Evolutionary conservation across 129 eudicot species (phyloP), one percentile per base, ranked within the genome.

Genomic region (Centaurea solstitialis): DNA sequence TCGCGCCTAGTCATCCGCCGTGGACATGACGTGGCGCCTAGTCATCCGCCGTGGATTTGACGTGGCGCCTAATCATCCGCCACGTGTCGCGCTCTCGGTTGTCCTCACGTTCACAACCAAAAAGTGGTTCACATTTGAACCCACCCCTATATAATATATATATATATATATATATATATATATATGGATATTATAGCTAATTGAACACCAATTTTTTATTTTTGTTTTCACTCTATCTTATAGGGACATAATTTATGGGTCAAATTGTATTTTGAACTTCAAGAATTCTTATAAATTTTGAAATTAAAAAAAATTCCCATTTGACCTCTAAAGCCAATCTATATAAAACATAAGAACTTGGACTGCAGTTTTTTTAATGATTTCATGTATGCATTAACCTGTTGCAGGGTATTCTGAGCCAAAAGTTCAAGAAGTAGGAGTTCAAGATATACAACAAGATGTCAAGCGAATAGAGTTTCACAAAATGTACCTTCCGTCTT

Each of bases 381-480:
- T 38, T 39, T 80, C 40, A 23, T 40, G 64, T 26, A 10, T 64
- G 74, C 9, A 26, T 73, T 10, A 41, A 75, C 74, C 39, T 43
- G 20, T 33, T 69, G 18, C 87, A 91, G 97, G 93, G 17, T 91
- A 89, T 82, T 38, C 88, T 22, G 85, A 90, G 33, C 90, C 86
- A 10, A 23, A 11, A 47, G 50, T 35, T 21, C 74, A 85, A 53
- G 80, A 23, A 3, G 33, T 30, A 57, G 38, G 43, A 21, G 81
- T 38, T 26, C 77, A 85, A 67, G 83, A 88, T 47, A 28, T 77
- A 38, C 70, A 68, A 73, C 74, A 86, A 30, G 97, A 94, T 69
- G 59, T 73, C 78, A 82, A 90, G 76, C 82, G 97, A 79, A 79
- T 94, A 18, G 85, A 86, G 35, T 94, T 39, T 79, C 91, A 90